Conservation (phyloP, 2,329 filamentous ascomycete genomes). For the Neonectria ditissima region DNA sequence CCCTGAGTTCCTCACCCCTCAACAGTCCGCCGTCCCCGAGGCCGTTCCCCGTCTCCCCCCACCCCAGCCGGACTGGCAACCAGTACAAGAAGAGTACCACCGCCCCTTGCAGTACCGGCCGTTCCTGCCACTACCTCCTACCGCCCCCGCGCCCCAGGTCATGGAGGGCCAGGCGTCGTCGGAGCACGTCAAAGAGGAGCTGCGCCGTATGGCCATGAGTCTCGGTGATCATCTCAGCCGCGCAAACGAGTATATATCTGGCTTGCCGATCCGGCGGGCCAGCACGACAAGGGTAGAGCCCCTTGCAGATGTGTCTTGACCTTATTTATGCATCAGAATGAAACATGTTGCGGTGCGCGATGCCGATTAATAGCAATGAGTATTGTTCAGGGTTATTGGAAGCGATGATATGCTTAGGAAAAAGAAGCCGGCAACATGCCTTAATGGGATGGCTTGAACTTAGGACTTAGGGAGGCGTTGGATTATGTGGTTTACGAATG, state of each 20-base stretch:
- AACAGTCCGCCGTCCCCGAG: slow-evolving; percentile 45
- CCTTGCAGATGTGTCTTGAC: slow-evolving; percentile 37
- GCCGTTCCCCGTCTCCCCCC: slow-evolving; percentile 36
- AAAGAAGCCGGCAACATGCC: slow-evolving; percentile 1
- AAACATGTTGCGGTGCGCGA: background rate
- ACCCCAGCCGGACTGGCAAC: slow-evolving; percentile 36
- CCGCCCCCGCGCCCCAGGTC: slow-evolving; percentile 62
- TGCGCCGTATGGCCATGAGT: slow-evolving; percentile 63
- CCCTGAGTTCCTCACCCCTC: slow-evolving; percentile 51
- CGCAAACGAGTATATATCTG: slow-evolving; percentile 58
- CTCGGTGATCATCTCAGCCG: slow-evolving; percentile 61
- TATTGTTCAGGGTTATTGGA: slow-evolving; percentile 3
- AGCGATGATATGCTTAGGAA: slow-evolving; percentile 2
- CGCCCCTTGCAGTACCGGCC: slow-evolving; percentile 30
- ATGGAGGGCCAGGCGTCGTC: slow-evolving; percentile 66
- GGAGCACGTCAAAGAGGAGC: slow-evolving; percentile 63
- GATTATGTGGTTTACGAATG: slow-evolving; percentile 20
- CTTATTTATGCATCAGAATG: background rate
- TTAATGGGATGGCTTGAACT: slow-evolving; percentile 14
- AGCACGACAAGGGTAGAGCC: slow-evolving; percentile 48
- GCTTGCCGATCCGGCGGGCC: slow-evolving; percentile 52
- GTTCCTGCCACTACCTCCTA: slow-evolving; percentile 52
- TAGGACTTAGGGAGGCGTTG: slow-evolving; percentile 15
- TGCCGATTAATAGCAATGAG: background rate
- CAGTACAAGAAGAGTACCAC: slow-evolving; percentile 30